phyloP scores from a whole-genome alignment of 768 basidiomycete species.

The Amanita muscaria region DNA sequence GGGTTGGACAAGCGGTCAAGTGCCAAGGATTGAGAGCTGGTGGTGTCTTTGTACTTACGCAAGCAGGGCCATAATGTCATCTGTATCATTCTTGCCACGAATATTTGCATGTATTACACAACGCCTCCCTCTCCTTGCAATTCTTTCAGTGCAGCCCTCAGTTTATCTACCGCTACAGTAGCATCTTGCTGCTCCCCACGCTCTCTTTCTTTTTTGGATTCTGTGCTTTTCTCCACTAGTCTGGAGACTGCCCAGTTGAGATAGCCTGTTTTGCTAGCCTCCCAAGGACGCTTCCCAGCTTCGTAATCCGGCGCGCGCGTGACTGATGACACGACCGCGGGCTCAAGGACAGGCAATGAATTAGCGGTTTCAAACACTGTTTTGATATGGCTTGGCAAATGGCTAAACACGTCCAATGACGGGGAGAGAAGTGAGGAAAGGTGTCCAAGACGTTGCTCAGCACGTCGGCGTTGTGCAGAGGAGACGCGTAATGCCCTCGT shows the following conservation, averaged over 20 bases:
- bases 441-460: constrained; percentile 32
- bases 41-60: constrained; percentile 1
- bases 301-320: constrained; percentile 41
- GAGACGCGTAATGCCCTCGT: constrained; percentile 44
- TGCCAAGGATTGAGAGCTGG: background rate
- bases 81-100: too few relatives aligned
- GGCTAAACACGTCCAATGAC: constrained; percentile 26
- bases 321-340: constrained; percentile 28
- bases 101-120: too few relatives aligned
- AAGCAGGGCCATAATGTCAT: background rate
- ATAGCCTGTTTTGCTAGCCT: constrained; percentile 66
- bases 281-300: constrained; percentile 71
- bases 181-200: constrained; percentile 6
- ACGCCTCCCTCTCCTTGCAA: too few relatives aligned
- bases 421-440: constrained; percentile 32
- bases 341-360: constrained; percentile 38
- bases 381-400: constrained; percentile 32
- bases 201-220: constrained; percentile 13
- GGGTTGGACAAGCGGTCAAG: background rate
- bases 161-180: constrained; percentile 3
- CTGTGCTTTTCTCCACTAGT: constrained; percentile 30
- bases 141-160: constrained; percentile 1
- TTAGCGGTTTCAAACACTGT: constrained; percentile 40
- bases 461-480: constrained; percentile 35
- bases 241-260: constrained; percentile 66